phyloP scores from a whole-genome alignment of 2,329 filamentous ascomycete genomes.

The Thelonectria rubi region DNA sequence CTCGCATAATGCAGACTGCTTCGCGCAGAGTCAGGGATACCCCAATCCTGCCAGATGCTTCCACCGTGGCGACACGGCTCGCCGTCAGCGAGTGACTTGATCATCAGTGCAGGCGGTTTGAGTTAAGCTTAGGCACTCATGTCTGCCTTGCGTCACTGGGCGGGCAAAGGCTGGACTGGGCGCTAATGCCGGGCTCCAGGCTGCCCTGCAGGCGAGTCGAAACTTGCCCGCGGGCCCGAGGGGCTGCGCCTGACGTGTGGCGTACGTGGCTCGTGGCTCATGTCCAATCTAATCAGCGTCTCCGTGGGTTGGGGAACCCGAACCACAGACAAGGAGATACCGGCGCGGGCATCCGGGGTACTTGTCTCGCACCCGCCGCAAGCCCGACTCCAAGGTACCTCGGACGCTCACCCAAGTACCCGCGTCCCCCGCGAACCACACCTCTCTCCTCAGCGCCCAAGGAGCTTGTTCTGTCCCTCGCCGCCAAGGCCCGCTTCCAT shows the following conservation, averaged over 20 bases:
- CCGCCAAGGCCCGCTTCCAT: conserved; percentile 34
- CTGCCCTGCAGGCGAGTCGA: not conserved
- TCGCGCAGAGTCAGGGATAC: conserved; percentile 1
- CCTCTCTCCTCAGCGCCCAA: conserved; percentile 11
- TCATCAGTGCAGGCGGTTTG: not conserved
- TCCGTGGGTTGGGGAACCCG: conserved; percentile 16
- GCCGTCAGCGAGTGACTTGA: not conserved
- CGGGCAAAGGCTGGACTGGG: conserved; percentile 3
- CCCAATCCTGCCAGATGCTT: conserved; percentile 12
- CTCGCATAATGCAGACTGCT: conserved; percentile 8
- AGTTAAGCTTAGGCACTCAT: not conserved
- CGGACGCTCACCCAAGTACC: conserved; percentile 3
- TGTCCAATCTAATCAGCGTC: not conserved
- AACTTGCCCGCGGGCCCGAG: not conserved
- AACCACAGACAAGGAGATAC: conserved; percentile 17
- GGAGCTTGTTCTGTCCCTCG: conserved; percentile 26
- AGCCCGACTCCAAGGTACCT: conserved; percentile 13
- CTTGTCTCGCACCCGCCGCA: not conserved
- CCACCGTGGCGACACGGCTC: not conserved
- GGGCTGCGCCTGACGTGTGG: conserved; percentile 40
- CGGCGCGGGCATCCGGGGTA: conserved; percentile 16
- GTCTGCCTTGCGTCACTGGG: conserved; percentile 23
- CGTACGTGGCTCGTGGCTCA: conserved; percentile 39
- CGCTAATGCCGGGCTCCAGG: conserved; percentile 10
- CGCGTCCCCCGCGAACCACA: conserved; percentile 35